Evolutionary conservation across 192 early-diverging fungal genomes (phyloP).

Genomic region (Haplosporangium gracile): DNA sequence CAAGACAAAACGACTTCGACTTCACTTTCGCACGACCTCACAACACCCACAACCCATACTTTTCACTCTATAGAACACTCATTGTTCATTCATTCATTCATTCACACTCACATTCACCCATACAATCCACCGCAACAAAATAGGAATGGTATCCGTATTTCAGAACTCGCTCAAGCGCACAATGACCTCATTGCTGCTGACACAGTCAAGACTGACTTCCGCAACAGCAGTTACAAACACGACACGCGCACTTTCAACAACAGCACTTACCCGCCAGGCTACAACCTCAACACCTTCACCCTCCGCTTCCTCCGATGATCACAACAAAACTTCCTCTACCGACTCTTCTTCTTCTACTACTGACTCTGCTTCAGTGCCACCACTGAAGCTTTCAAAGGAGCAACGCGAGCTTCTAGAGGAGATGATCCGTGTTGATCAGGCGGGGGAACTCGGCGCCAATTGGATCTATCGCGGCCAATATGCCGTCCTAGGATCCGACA

Average conservation of each 20-base stretch:
- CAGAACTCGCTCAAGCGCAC: background rate
- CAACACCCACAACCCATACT: background rate
- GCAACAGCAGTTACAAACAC: background rate
- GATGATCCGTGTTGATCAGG: slow-evolving; percentile 97
- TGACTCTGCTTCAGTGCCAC: slow-evolving; percentile 17
- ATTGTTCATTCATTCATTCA: too few relatives aligned
- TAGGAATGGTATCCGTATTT: background rate
- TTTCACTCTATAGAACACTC: too few relatives aligned
- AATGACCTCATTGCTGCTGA: background rate
- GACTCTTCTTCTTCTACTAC: slow-evolving; percentile 1
- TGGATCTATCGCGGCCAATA: slow-evolving; percentile 97
- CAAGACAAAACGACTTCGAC: background rate
- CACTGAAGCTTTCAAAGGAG: slow-evolving; percentile 57
- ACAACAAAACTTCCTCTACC: background rate
- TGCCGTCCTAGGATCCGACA: slow-evolving; percentile 79
- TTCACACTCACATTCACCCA: background rate
- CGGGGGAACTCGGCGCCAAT: slow-evolving; percentile 96
- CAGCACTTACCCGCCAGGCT: background rate
- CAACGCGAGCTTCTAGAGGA: slow-evolving; percentile 73
- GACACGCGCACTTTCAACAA: background rate
- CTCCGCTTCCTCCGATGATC: background rate
- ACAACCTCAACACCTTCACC: background rate
- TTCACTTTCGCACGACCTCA: background rate
- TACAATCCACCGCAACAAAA: background rate
- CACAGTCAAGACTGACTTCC: background rate